These are phyloP conservation scores for Globisporangium perplexum DNA, from an alignment of 352 stramenopile genomes.

Conservation along the genomic window DNA sequence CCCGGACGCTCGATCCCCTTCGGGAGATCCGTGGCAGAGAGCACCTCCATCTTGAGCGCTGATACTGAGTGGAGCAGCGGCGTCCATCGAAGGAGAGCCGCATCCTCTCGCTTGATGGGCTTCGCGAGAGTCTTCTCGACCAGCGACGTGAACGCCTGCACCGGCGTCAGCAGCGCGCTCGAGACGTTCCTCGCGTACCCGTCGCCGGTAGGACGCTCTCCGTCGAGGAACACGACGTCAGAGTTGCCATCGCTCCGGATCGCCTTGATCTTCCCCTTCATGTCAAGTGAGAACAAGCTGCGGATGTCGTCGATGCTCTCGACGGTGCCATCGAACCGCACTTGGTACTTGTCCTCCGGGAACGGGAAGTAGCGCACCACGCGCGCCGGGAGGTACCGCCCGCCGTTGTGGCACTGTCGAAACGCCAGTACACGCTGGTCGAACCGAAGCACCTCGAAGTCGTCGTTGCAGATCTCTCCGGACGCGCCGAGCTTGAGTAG, in stretches of 20 bases:
- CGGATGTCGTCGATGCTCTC: slow-evolving; percentile 57
- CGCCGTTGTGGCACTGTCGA: slow-evolving; percentile 41
- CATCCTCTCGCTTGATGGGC: slow-evolving; percentile 17
- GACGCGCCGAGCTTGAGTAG: slow-evolving; percentile 49
- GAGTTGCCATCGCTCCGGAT: slow-evolving; percentile 48
- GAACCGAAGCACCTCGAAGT: slow-evolving; percentile 43
- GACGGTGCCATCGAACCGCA: slow-evolving; percentile 50
- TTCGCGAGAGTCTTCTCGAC: slow-evolving; percentile 34
- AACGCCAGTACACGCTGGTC: slow-evolving; percentile 66
- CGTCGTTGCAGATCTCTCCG: slow-evolving; percentile 42
- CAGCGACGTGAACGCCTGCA: slow-evolving; percentile 32
- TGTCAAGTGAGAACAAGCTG: slow-evolving; percentile 52
- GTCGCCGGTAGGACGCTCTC: neutral
- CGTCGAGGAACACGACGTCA: slow-evolving; percentile 34
- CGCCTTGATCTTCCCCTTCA: slow-evolving; percentile 41
- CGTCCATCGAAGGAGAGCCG: slow-evolving; percentile 18
- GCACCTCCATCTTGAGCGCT: slow-evolving; percentile 33
- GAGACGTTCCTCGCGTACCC: slow-evolving; percentile 2
- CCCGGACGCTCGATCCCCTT: slow-evolving; percentile 20
- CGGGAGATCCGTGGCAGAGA: slow-evolving; percentile 39
- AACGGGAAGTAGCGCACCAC: slow-evolving; percentile 49
- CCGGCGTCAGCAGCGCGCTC: slow-evolving; percentile 11
- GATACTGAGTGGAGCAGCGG: slow-evolving; percentile 33
- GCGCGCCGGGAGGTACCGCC: slow-evolving; percentile 51
- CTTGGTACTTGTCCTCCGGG: slow-evolving; percentile 37